phyloP scores from a whole-genome alignment of 129 eudicot species.

The Escallonia herrerae region DNA sequence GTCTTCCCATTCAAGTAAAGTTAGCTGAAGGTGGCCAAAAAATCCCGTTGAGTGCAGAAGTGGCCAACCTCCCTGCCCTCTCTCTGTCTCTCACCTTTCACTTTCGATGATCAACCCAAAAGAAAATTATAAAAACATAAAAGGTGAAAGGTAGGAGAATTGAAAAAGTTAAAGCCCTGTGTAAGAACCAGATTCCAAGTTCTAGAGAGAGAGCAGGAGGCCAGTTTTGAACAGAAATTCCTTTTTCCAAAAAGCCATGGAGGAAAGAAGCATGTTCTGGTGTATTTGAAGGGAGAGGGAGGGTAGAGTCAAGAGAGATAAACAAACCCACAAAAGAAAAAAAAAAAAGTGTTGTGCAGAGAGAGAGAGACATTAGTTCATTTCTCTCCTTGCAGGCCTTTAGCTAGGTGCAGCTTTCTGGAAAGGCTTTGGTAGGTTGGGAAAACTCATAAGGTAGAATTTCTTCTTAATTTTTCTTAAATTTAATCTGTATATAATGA shows the following conservation, averaged over 20 bases:
- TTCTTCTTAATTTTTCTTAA: not conserved
- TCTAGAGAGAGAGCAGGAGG: not conserved
- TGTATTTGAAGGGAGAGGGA: constrained; percentile 18
- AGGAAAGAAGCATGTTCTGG: constrained; percentile 17
- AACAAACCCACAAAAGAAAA: not conserved
- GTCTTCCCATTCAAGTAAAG: constrained; percentile 76
- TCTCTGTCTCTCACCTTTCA: constrained; percentile 19
- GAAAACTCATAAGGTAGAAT: constrained; percentile 23
- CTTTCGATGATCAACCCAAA: constrained; percentile 36
- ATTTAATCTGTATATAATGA: not conserved
- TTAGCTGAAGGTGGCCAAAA: constrained; percentile 65
- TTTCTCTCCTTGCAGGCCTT: constrained; percentile 22
- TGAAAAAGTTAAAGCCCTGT: constrained; percentile 21
- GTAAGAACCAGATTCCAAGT: constrained; percentile 29
- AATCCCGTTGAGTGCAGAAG: constrained; percentile 49
- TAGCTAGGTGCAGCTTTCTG: constrained; percentile 40
- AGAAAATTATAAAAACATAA: constrained; percentile 26
- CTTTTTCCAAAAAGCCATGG: constrained; percentile 11
- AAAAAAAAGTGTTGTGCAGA: constrained; percentile 6
- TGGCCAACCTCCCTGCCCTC: constrained; percentile 46
- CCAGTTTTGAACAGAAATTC: constrained; percentile 9
- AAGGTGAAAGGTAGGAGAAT: constrained; percentile 25
- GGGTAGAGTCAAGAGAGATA: constrained; percentile 6
- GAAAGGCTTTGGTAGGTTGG: constrained; percentile 26
- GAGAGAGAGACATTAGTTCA: constrained; percentile 24